These are phyloP conservation scores for Solanum sejunctum DNA, from an alignment of 257 asterid genomes.

Conservation along the genomic window DNA sequence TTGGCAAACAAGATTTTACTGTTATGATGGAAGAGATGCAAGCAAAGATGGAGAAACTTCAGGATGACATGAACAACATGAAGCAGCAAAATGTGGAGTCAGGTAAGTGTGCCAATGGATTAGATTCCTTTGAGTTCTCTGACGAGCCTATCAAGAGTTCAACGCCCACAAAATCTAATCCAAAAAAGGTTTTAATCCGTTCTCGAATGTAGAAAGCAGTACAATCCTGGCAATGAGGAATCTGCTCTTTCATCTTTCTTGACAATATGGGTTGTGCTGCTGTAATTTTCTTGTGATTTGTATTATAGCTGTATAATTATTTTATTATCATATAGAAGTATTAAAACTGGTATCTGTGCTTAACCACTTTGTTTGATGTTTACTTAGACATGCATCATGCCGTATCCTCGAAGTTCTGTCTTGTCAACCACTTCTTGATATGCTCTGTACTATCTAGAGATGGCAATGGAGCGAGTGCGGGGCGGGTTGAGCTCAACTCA, in stretches of 20 bases:
- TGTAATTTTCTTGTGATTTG: not conserved
- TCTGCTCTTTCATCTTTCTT: not conserved
- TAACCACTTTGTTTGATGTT: not conserved
- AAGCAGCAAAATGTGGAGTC: slow-evolving; percentile 17
- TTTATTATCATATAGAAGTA: not conserved
- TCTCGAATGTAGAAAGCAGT: slow-evolving; percentile 36
- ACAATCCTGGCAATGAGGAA: not conserved
- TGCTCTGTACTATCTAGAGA: not conserved
- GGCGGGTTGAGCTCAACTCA: too few species aligned
- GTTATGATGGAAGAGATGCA: slow-evolving; percentile 46
- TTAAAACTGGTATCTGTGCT: not conserved
- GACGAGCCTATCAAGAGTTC: slow-evolving; percentile 32
- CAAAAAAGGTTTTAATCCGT: slow-evolving; percentile 45
- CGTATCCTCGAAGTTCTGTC: not conserved
- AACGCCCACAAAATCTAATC: slow-evolving; percentile 9
- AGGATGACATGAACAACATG: slow-evolving; percentile 20
- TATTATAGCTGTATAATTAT: not conserved
- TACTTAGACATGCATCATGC: not conserved
- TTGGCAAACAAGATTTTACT: slow-evolving; percentile 17
- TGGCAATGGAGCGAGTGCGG: too few species aligned
- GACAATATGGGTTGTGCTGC: not conserved
- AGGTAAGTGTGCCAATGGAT: slow-evolving; percentile 12
- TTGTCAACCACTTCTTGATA: not conserved
- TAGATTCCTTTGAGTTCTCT: slow-evolving; percentile 19
- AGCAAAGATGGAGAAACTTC: slow-evolving; percentile 49